Base-by-base conservation (phyloP, 1,139 yeast species). In the Wickerhamomyces sp. region DNA sequence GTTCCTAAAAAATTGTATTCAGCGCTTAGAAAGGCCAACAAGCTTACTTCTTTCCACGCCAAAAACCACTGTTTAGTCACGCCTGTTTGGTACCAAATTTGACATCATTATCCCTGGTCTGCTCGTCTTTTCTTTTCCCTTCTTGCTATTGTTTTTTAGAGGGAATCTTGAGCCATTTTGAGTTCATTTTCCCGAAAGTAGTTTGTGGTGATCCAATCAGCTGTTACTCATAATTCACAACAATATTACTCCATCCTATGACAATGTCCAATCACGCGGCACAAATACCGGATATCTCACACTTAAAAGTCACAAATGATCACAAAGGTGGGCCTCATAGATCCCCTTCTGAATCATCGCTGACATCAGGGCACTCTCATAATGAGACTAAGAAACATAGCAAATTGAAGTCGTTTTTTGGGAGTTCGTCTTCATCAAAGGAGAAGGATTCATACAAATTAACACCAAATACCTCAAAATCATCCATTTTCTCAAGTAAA, bases 381-480 rank as follows among this genome's bases (percentile, higher is more conserved):
- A 37, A 29, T n/a, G 40, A 38, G 3, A 23, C 29, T 2, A 38
- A 50, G 46, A 47, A 47, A 43, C 46, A 53, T 29, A 33, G 31
- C 30, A 41, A 52, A 42, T 48, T 56, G 34, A 54, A 48, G 50
- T n/a, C 37, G 7, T 40, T 54, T 37, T 48, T 57, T 34, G 54
- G 53, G 7, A 38, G 36, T 7, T 10, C 27, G 6, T 26, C 33
- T 10, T 29, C 31, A 29, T 34, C 27, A 23, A 41, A 42, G 27
- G 47, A 45, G 5, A 42, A 33, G 34, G 45, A 45, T 18, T 10
- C 37, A 9, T 44, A 51, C 44, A 52, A 45, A 38, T 45, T 58
- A 26, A 55, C 60, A 4, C 60, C 61, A 13, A 54, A 56, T 36
- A 51, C 58, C 10, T 58, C 61, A 6, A 53, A 51, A 41, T 45